Evolutionary conservation across 2,329 filamentous ascomycete genomes (phyloP).

Genomic region (Lecanoromycetidae sp.): DNA sequence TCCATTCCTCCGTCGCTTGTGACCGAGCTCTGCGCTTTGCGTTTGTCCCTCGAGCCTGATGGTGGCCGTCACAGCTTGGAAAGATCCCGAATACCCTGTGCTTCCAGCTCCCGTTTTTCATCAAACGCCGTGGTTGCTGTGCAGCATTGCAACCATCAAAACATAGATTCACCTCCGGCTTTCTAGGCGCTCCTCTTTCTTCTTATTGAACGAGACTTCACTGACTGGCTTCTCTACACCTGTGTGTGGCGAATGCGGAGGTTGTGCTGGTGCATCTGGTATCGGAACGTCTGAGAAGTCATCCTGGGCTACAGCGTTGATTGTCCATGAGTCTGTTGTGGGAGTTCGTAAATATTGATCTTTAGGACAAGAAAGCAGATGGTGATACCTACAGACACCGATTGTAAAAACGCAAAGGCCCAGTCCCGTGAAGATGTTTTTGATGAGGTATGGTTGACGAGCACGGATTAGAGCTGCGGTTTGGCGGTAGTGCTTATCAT

Average conservation of each 20-base stretch:
- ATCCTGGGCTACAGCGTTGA: slow-evolving; percentile 83
- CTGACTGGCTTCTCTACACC: slow-evolving; percentile 10
- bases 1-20: no score
- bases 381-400: slow-evolving; percentile 62
- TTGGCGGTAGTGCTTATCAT: slow-evolving; percentile 75
- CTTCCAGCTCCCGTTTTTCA: no score
- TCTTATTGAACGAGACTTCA: slow-evolving; percentile 5
- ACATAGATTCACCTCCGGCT: no score
- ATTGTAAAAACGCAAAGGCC: slow-evolving; percentile 63
- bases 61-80: no score
- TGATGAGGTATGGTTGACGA: slow-evolving; percentile 79
- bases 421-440: slow-evolving; percentile 74
- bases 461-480: slow-evolving; percentile 83
- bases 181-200: slow-evolving; percentile 9
- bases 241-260: slow-evolving; percentile 25
- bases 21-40: no score
- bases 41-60: no score
- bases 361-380: background rate
- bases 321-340: slow-evolving; percentile 54
- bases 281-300: slow-evolving; percentile 93
- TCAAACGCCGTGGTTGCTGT: no score
- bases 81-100: no score
- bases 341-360: background rate
- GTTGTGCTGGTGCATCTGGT: slow-evolving; percentile 54
- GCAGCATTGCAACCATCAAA: no score